phyloP scores from a whole-genome alignment of 495 filamentous ascomycete genomes.

The Achaetomiella virescens region DNA sequence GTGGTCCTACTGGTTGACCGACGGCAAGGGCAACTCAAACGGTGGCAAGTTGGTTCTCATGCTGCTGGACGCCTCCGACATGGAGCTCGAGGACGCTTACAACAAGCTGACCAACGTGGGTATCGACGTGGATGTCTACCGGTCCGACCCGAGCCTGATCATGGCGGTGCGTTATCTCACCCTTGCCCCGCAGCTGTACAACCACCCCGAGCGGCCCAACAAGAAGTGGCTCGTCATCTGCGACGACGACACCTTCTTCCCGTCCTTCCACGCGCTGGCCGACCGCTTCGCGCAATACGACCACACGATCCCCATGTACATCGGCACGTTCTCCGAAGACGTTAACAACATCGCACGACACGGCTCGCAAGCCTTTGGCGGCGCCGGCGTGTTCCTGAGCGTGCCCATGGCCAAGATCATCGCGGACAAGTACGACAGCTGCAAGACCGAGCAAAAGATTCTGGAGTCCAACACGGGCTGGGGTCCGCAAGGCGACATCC shows the following conservation, averaged over 20 bases:
- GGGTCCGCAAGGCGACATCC: slow-evolving; percentile 57
- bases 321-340: slow-evolving; percentile 65
- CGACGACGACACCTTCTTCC: slow-evolving; percentile 72
- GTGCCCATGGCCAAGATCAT: slow-evolving; percentile 55
- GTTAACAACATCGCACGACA: slow-evolving; percentile 61
- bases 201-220: slow-evolving; percentile 43
- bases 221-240: slow-evolving; percentile 63
- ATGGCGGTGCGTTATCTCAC: slow-evolving; percentile 53
- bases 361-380: slow-evolving; percentile 66
- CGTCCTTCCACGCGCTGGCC: slow-evolving; percentile 55
- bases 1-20: slow-evolving; percentile 46
- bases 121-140: slow-evolving; percentile 58
- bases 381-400: slow-evolving; percentile 66
- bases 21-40: slow-evolving; percentile 44
- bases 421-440: slow-evolving; percentile 51
- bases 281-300: slow-evolving; percentile 48
- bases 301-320: slow-evolving; percentile 51
- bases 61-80: slow-evolving; percentile 37
- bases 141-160: slow-evolving; percentile 53
- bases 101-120: slow-evolving; percentile 42
- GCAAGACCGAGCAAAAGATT: slow-evolving; percentile 46
- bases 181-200: slow-evolving; percentile 49
- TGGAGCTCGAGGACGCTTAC: slow-evolving; percentile 37
- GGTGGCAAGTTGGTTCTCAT: slow-evolving; percentile 43
- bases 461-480: slow-evolving; percentile 47